phyloP scores from a whole-genome alignment of 2,329 filamentous ascomycete genomes.

The Diaporthe citrichinensis region DNA sequence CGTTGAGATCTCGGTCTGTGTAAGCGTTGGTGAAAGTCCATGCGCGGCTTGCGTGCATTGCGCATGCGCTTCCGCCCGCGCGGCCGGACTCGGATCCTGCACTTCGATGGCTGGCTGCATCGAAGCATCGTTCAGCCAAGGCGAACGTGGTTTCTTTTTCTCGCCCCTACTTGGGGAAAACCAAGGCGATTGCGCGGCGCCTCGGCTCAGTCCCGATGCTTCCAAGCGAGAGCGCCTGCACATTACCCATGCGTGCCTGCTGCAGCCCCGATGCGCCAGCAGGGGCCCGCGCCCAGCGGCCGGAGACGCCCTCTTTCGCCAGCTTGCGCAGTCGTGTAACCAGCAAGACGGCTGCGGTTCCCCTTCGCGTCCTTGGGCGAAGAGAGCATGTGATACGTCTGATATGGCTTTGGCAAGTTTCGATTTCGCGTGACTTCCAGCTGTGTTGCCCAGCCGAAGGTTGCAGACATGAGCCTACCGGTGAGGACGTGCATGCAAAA shows the following conservation, averaged over 20 bases:
- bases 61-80: constrained; percentile 1
- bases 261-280: constrained; percentile 14
- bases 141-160: constrained; percentile 2
- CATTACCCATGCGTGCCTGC: constrained; percentile 12
- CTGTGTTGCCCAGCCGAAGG: constrained; percentile 8
- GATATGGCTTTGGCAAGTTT: constrained; percentile 14
- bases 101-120: background rate
- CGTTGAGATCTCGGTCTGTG: background rate
- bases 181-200: constrained; percentile 8
- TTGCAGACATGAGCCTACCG: constrained; percentile 11
- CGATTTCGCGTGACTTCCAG: background rate
- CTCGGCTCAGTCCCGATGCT: constrained; percentile 23
- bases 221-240: constrained; percentile 11
- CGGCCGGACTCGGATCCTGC: constrained; percentile 15
- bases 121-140: constrained; percentile 9
- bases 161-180: background rate
- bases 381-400: constrained; percentile 20
- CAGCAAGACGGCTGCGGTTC: constrained; percentile 17
- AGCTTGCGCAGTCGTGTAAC: constrained; percentile 14
- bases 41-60: constrained; percentile 17
- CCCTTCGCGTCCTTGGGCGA: background rate
- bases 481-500: constrained; percentile 29
- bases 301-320: constrained; percentile 25
- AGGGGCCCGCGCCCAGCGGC: background rate
- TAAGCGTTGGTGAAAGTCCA: constrained; percentile 17